Base-by-base conservation (phyloP, 139 green algal species). In the Chlorella sorokiniana region DNA sequence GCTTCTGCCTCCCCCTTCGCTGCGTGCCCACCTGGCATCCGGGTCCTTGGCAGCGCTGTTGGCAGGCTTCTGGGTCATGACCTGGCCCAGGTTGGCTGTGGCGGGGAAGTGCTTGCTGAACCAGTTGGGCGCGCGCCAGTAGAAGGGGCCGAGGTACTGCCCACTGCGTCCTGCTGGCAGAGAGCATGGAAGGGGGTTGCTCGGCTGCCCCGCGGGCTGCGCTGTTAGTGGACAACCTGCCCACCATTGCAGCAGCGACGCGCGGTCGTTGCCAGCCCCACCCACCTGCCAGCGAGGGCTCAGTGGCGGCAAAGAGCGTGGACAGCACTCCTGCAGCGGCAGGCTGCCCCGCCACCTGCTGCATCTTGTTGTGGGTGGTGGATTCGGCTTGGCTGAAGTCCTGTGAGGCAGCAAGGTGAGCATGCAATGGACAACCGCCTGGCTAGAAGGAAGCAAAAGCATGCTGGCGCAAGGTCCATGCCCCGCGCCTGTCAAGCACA, bases 311-410 rank as follows among this genome's bases (percentile, higher is more conserved):
- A 27, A 52, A 81, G 20, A 81, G 56, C 20, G 74, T n/a, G 29
- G 74, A 81, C 4, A 54, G n/a, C 33, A 52, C 74, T 35, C 74
- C 74, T 10, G 23, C 20, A 10, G 38, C 14, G 16, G n/a, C 56
- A 5, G 29, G 23, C 56, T 81, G 74, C 3, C 74, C 74, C 38
- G 1, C 56, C 56, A 62, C 10, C 59, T 81, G 38, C 74, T 81
- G 74, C 74, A 71, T 71, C 74, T 71, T 71, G 74, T 81, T 71
- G 56, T 71, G 74, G 11, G n/a, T 59, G 29, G 56, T 81, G 27
- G 38, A 61, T 29, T 81, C 74, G 3, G 45, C 61, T 37, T 81
- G 45, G 25, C 35, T 59, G 33, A 41, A 81, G 74, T 81, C 74
- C 74, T 81, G 59, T 29, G 44, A 0, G 38, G 51, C 1, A 25